Base-by-base conservation (phyloP, 768 basidiomycete genomes). In the Pisolithus orientalis region DNA sequence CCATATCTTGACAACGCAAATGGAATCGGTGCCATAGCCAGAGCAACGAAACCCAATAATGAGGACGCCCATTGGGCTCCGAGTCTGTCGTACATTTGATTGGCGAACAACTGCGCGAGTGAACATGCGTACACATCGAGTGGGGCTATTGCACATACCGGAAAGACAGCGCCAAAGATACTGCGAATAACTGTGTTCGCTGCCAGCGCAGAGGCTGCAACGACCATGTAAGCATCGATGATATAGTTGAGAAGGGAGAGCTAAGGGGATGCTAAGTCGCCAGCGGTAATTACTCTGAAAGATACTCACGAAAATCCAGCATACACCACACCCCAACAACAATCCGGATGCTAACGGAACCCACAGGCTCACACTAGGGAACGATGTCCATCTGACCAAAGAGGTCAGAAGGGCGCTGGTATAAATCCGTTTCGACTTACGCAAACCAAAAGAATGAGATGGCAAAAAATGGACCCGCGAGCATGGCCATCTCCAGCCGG, bases 401-500 rank as follows among this genome's bases (percentile, higher is more conserved):
- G 13, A 39, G 47, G 6, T 48, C 16, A 5, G 46, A 45, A 27
- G 21, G 25, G 47, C 38, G 25, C 8, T 44, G 25, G 39, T 7
- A 43, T 3, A 17, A 2, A 44, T 2, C 7, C 44, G 28, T 5
- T 14, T 27, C 4, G 25, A 68, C 73, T 60, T 54, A 79, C 73
- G 68, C 76, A 60, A 86, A 82, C 83, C 83, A 83, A 65, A 87
- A 85, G 65, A 84, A 79, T 5, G 79, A 75, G 17, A 72, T 48
- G 25, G 77, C 67, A 52, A 81, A 74, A 13, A 82, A 54, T 1
- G 83, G 83, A 0, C 77, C 75, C 3, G 74, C 77, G 53, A 78
- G 59, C 53, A 84, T 68, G 0, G 74, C 74, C 43, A 75, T 66
- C 47, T 73, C 70, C 25, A 85, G 64, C 17, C 83, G 73, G 47